Conservation (phyloP, 2,329 filamentous ascomycete genomes). For the Trichoderma sp. region DNA sequence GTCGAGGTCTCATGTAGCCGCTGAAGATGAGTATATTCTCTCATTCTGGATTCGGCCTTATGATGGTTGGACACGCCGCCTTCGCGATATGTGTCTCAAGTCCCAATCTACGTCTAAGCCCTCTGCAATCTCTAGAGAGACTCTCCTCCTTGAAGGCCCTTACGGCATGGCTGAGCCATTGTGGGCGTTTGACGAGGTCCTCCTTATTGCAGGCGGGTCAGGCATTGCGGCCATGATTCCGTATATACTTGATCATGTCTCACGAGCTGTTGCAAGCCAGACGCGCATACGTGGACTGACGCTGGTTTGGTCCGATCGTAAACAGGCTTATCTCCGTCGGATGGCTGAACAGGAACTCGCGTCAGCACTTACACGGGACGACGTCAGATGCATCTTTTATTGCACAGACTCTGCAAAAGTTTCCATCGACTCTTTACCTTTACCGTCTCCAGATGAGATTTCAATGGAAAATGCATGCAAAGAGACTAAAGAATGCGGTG, state of each 20-base stretch:
- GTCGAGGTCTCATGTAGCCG: not conserved
- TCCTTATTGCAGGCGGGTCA: slow-evolving; percentile 14
- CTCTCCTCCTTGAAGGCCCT: slow-evolving; percentile 13
- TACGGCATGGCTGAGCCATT: slow-evolving; percentile 3
- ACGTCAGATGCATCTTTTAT: not conserved
- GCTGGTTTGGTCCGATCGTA: slow-evolving; percentile 6
- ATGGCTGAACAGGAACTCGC: slow-evolving; percentile 2
- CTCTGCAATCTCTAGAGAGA: not conserved
- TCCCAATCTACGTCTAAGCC: not conserved
- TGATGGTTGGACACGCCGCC: slow-evolving; percentile 18
- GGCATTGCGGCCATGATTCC: slow-evolving; percentile 20
- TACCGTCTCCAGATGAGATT: not conserved
- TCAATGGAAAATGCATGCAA: not conserved
- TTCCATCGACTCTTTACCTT: not conserved
- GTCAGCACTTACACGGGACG: not conserved
- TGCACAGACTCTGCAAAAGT: slow-evolving; percentile 4
- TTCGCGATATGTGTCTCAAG: slow-evolving; percentile 5
- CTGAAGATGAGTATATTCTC: slow-evolving; percentile 4
- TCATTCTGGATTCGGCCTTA: slow-evolving; percentile 21
- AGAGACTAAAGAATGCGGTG: not conserved
- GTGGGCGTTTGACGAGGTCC: slow-evolving; percentile 9
- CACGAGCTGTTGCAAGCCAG: not conserved
- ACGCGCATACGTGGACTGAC: slow-evolving; percentile 10
- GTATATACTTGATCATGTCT: slow-evolving; percentile 6
- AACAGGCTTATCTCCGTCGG: not conserved